Conservation (phyloP, 2,329 filamentous ascomycete genomes). For the Mollisiaceae sp. region DNA sequence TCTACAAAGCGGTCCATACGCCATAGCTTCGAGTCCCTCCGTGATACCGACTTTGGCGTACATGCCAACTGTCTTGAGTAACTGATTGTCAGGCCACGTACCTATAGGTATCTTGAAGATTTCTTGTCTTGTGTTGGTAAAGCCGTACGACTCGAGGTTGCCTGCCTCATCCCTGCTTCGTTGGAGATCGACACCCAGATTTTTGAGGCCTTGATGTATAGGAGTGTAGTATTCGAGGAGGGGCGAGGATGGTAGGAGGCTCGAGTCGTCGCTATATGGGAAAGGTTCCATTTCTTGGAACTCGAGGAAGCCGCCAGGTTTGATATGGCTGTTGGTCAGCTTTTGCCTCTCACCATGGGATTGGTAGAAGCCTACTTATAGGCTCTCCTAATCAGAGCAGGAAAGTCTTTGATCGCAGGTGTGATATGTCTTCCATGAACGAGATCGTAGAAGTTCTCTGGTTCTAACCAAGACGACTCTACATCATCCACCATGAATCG, state of each 20-base stretch:
- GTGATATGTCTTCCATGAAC: constrained; percentile 54
- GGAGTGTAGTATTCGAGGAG: constrained; percentile 3
- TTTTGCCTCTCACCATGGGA: background rate
- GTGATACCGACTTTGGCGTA: background rate
- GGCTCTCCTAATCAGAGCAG: constrained; percentile 12
- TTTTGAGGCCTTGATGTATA: background rate
- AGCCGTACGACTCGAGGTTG: background rate
- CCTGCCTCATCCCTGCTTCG: background rate
- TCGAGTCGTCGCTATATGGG: constrained; percentile 11
- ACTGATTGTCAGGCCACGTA: background rate
- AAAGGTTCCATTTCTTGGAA: constrained; percentile 8
- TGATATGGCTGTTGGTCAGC: constrained; percentile 47
- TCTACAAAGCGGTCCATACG: constrained; percentile 4
- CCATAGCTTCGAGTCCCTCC: constrained; percentile 2
- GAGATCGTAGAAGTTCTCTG: constrained; percentile 56
- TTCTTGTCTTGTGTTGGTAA: constrained; percentile 6
- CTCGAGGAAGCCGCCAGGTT: constrained; percentile 9
- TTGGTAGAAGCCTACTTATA: constrained; percentile 1
- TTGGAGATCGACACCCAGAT: constrained; percentile 8
- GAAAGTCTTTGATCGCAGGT: constrained; percentile 13
- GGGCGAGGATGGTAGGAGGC: background rate
- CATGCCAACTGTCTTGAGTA: constrained; percentile 1
- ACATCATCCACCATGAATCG: constrained; percentile 62
- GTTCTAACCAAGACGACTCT: constrained; percentile 49
- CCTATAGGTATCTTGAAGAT: background rate